Evolutionary conservation across 169 alveolate genomes (phyloP), one percentile per base, ranked within the genome.

Genomic region (Eimeria acervulina): DNA sequence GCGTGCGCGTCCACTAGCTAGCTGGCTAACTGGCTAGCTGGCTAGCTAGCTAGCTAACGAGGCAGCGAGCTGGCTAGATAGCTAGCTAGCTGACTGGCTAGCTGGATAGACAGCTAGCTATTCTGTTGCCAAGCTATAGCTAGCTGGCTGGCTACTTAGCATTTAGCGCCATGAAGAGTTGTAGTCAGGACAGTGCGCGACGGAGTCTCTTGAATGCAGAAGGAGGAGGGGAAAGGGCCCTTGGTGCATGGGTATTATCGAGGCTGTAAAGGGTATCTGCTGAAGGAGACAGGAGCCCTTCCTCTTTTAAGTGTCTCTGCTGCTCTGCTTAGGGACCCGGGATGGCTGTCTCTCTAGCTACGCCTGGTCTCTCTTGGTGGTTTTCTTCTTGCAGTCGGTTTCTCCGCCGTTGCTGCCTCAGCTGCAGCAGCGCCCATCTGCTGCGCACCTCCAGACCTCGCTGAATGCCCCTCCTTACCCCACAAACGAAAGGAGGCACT

Each of bases 321-420:
- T 72, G 52, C 51, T 33, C 15, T 33, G 51, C n/a, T 44, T 76
- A 83, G 91, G 91, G n/a, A 31, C 91, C 51, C 72, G 91, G 8
- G 74, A 83, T 0, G 91, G 91, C 76, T 51, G 59, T 31, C 70
- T 83, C 74, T 83, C 91, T 21, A 83, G 76, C 28, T 83, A 83
- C 8, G 91, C 76, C 28, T 83, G 91, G 91, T 23, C 76, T 38
- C 91, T 83, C 44, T n/a, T 83, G 51, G 91, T 83, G 15, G 66
- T 44, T 8, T 83, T 83, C 74, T 83, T 83, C 72, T 44, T 33
- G 21, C 91, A 47, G 28, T 31, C 51, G 38, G 63, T 66, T 26
- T n/a, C 51, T 51, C 91, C 91, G 12, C 91, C 91, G 17, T 52
- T 83, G 52, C 52, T 52, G 70, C 91, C 89, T 26, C 63, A 42